Conservation (phyloP, 495 filamentous ascomycete genomes). For the Trichoderma parareesei region DNA sequence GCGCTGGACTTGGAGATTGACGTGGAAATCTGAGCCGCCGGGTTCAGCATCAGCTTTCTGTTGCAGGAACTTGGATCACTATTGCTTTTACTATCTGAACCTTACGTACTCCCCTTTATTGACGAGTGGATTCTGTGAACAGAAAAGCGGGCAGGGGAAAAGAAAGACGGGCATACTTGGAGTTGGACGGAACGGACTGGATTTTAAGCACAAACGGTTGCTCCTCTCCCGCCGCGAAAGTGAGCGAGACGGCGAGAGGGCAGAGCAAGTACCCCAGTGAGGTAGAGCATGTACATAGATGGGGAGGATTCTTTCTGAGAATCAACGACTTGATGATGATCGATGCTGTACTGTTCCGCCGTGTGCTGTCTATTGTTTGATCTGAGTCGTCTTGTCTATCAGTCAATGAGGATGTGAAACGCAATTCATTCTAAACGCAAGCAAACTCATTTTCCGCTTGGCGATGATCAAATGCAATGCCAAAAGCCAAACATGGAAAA, state of each 20-base stretch:
- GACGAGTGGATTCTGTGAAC: background rate
- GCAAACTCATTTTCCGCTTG: too few relatives aligned
- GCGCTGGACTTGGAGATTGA: slow-evolving; percentile 76
- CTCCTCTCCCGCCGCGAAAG: background rate
- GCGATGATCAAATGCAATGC: background rate
- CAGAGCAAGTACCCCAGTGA: background rate
- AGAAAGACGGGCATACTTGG: background rate
- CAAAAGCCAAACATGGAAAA: background rate
- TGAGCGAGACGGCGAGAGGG: background rate
- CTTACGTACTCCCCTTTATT: background rate
- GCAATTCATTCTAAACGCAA: too few relatives aligned
- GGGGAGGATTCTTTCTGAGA: background rate
- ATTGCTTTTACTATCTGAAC: background rate
- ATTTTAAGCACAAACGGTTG: background rate
- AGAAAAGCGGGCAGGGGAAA: background rate
- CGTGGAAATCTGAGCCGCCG: slow-evolving; percentile 50
- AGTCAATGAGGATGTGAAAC: too few relatives aligned
- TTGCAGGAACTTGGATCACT: slow-evolving; percentile 6
- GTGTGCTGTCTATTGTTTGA: too few relatives aligned
- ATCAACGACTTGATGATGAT: background rate
- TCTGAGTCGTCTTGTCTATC: too few relatives aligned
- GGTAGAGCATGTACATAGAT: background rate
- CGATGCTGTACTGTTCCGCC: too few relatives aligned
- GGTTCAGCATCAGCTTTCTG: background rate
- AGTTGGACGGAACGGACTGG: background rate